Conservation (phyloP, 2,329 filamentous ascomycete genomes). For the Neurospora crassa region DNA sequence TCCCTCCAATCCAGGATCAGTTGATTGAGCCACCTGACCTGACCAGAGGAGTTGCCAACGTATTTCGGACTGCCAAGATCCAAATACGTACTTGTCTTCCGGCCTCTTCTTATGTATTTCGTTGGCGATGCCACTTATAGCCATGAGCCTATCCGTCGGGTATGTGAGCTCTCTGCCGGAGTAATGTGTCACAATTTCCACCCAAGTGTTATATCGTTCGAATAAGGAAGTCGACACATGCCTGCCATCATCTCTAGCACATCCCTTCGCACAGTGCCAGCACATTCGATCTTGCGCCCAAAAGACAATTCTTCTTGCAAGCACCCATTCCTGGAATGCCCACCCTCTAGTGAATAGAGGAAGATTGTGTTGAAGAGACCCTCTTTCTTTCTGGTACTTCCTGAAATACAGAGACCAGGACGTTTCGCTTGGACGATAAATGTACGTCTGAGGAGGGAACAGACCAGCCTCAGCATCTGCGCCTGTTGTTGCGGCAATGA, state of each 20-base stretch:
- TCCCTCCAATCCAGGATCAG: background rate
- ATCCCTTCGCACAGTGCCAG: background rate
- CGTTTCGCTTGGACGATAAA: background rate
- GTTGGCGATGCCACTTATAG: background rate
- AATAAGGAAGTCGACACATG: background rate
- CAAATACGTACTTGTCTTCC: background rate
- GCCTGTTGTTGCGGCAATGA: background rate
- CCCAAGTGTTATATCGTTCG: background rate
- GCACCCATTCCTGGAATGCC: background rate
- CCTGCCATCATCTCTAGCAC: background rate
- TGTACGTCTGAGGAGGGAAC: background rate
- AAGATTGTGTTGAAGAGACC: background rate
- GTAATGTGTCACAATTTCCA: background rate
- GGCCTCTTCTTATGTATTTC: background rate
- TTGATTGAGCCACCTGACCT: background rate
- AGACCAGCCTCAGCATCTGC: rapidly evolving
- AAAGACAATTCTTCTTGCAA: background rate
- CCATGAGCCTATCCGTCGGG: background rate
- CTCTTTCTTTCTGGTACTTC: background rate
- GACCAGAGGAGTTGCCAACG: background rate
- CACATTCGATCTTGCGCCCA: background rate
- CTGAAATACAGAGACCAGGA: background rate
- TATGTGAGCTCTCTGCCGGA: background rate
- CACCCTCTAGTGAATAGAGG: background rate
- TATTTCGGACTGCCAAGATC: background rate